Percentiles rank a stretch among this genome's conserved stretches.
These are phyloP conservation scores for Brassica hybrid DNA, from an alignment of 441 rosid species.

Conservation along the genomic window DNA sequence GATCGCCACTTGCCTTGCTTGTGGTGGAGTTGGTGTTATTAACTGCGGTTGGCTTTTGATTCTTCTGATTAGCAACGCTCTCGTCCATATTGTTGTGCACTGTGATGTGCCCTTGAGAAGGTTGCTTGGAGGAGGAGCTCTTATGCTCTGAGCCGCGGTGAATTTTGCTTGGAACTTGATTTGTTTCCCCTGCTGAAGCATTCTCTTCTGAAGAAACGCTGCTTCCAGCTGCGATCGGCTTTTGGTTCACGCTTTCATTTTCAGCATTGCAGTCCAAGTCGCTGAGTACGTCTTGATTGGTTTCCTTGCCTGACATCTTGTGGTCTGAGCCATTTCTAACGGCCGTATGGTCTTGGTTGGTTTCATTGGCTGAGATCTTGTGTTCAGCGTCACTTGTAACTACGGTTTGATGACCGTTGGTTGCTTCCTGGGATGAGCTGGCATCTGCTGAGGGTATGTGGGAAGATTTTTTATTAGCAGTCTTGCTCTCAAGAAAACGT, in stretches of 20 bases:
- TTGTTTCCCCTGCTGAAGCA: constrained; percentile 12
- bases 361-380: constrained; percentile 27
- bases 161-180: not conserved
- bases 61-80: constrained; percentile 19
- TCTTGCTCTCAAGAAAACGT: constrained; percentile 59
- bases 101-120: constrained; percentile 8
- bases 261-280: constrained; percentile 8
- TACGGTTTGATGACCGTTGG: not conserved
- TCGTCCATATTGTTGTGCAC: not conserved
- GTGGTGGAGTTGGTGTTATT: constrained; percentile 22
- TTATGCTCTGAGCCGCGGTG: constrained; percentile 21
- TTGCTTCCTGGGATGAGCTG: constrained; percentile 17
- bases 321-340: constrained; percentile 3
- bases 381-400: constrained; percentile 8
- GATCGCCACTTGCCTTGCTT: constrained; percentile 18
- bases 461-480: constrained; percentile 34
- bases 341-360: constrained; percentile 8
- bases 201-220: constrained; percentile 23
- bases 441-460: constrained; percentile 30
- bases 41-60: constrained; percentile 22
- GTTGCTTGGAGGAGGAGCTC: not conserved
- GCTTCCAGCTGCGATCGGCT: not conserved
- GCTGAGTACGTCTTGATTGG: constrained; percentile 12
- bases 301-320: constrained; percentile 4
- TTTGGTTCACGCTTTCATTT: constrained; percentile 10